These are phyloP conservation scores for Penicillium tannophilum DNA, from an alignment of 495 filamentous ascomycete genomes.

Conservation along the genomic window DNA sequence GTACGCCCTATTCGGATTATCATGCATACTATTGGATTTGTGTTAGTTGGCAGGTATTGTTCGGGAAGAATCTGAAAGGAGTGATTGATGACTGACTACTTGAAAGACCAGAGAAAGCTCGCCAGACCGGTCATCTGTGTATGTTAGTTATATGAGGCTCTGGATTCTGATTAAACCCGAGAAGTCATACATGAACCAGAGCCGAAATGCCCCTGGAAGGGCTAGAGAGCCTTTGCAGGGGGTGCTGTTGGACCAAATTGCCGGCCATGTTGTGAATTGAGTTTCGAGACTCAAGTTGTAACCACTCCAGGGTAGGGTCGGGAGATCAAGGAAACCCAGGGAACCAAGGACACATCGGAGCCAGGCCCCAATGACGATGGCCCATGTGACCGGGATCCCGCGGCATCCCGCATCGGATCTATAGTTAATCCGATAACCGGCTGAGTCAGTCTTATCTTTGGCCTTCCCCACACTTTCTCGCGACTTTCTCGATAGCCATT, in stretches of 20 bases:
- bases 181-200: conserved; percentile 59
- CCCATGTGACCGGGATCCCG: conserved; percentile 23
- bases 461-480: conserved; percentile 30
- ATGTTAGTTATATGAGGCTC: conserved; percentile 19
- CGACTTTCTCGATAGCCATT: conserved; percentile 7
- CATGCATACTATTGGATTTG: conserved; percentile 38
- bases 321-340: conserved; percentile 1
- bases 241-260: conserved; percentile 51
- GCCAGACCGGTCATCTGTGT: conserved; percentile 57
- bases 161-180: neutral
- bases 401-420: conserved; percentile 22
- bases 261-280: conserved; percentile 14
- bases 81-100: conserved; percentile 47
- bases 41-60: conserved; percentile 6
- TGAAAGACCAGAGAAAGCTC: conserved; percentile 70
- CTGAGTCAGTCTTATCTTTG: conserved; percentile 27
- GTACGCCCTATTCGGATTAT: conserved; percentile 50
- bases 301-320: conserved; percentile 1
- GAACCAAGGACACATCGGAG: conserved; percentile 3
- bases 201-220: conserved; percentile 72
- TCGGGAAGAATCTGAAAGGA: neutral
- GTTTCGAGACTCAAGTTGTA: neutral
- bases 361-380: conserved; percentile 13
- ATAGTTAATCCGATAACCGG: conserved; percentile 16
- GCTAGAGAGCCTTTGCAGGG: conserved; percentile 69